Base-by-base conservation (phyloP, 192 early-diverging fungal species). In the Coemansia brasiliensis region DNA sequence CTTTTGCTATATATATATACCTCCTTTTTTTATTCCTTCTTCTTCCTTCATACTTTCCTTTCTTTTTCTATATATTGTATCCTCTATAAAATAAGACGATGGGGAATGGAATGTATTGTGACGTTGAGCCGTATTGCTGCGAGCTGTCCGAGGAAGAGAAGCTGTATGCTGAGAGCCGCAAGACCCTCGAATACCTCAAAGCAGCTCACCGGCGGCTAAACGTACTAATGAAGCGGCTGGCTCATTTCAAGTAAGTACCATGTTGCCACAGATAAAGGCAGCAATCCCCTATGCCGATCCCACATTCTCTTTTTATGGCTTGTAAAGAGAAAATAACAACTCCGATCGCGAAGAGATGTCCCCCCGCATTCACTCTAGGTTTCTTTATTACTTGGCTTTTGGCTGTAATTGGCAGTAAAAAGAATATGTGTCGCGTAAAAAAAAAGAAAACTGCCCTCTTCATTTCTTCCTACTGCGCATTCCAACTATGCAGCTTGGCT, bases 71-170 rank as follows among this genome's bases (percentile, higher is more conserved):
- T 35, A 51, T 35, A 12, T 8, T n/a, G n/a, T n/a, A n/a, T n/a
- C n/a, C n/a, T n/a, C n/a, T n/a, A n/a, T n/a, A n/a, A n/a, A n/a
- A n/a, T n/a, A n/a, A n/a, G n/a, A 55, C 46, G 24, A 78, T 78
- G 74, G 64, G 65, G 38, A 78, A 78, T 46, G 74, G 65, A 22
- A 78, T 78, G 69, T 78, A 59, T 44, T 64, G 57, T 37, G 65
- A 71, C 6, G 41, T 65, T 22, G 61, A 71, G 61, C 0, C 51
- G 32, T 65, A 64, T 52, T 54, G 45, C n/a, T 27, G 37, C 5
- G 40, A 61, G 61, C 56, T 18, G 22, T 21, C 64, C 0, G 52
- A 50, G 6, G 68, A 72, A 16, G 68, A 72, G 43, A 22, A 38
- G 41, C 61, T 71, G 35, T 52, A 59, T 32, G 27, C 16, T n/a